Evolutionary conservation across 805 yeast genomes (phyloP).

Genomic region (Kazachstania viticola): DNA sequence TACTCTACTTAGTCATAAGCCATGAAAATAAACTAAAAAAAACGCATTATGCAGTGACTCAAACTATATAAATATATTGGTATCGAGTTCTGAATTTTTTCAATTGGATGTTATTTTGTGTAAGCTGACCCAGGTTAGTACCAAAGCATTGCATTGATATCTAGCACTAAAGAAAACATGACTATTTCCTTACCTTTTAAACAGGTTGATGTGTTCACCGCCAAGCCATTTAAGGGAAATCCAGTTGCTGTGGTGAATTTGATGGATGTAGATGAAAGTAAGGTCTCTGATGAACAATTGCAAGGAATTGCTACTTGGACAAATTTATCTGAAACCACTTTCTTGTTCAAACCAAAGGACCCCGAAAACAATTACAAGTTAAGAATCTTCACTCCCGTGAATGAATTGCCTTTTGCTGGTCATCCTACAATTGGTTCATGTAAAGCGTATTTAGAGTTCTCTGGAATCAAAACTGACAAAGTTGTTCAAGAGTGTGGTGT

Average conservation of each 20-base stretch:
- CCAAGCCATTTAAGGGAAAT: slow-evolving; percentile 34
- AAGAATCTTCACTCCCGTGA: slow-evolving; percentile 37
- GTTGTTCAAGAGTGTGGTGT: slow-evolving; percentile 35
- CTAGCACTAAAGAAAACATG: too few relatives aligned
- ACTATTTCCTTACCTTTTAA: slow-evolving; percentile 18
- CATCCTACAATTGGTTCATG: slow-evolving; percentile 51
- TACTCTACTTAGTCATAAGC: too few relatives aligned
- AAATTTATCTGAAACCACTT: slow-evolving; percentile 48
- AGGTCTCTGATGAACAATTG: slow-evolving; percentile 31
- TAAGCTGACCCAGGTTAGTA: too few relatives aligned
- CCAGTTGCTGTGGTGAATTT: slow-evolving; percentile 40
- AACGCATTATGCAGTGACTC: too few relatives aligned
- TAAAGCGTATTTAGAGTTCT: slow-evolving; percentile 33
- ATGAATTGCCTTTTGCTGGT: slow-evolving; percentile 51
- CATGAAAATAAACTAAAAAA: too few relatives aligned
- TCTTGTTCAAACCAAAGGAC: slow-evolving; percentile 32
- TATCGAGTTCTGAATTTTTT: too few relatives aligned
- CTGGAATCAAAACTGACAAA: slow-evolving; percentile 17
- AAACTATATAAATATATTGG: too few relatives aligned
- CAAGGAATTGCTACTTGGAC: slow-evolving; percentile 46
- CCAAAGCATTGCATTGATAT: too few relatives aligned
- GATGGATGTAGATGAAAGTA: slow-evolving; percentile 8
- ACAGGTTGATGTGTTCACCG: slow-evolving; percentile 29
- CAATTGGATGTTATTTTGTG: too few relatives aligned
- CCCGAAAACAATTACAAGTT: slow-evolving; percentile 35